These are phyloP conservation scores for Cronartium ribicola DNA, from an alignment of 1,284 basidiomycete genomes.

Conservation along the genomic window DNA sequence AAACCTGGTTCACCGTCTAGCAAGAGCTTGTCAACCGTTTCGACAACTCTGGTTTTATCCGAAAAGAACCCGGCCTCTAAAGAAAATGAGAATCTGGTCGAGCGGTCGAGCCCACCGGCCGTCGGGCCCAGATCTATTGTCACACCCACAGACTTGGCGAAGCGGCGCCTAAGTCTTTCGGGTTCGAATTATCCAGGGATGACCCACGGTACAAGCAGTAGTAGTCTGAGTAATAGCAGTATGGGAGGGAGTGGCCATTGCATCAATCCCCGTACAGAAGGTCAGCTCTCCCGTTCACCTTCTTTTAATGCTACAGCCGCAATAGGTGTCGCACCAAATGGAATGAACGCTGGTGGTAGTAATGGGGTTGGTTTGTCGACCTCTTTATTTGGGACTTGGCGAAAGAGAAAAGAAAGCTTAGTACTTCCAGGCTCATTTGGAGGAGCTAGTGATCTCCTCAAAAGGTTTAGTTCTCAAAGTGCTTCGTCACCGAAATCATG, in stretches of 20 bases:
- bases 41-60: conserved; percentile 23
- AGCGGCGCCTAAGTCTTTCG: conserved; percentile 24
- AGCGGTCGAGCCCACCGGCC: background rate
- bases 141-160: conserved; percentile 14
- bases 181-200: background rate
- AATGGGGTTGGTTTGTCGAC: background rate
- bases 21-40: conserved; percentile 27
- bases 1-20: conserved; percentile 12
- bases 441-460: conserved; percentile 29
- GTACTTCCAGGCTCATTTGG: conserved; percentile 7
- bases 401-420: conserved; percentile 22
- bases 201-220: background rate
- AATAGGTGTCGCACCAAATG: background rate
- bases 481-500: conserved; percentile 6
- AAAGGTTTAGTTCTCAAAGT: conserved; percentile 23
- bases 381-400: conserved; percentile 29
- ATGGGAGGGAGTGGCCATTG: conserved; percentile 5
- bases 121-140: background rate
- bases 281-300: background rate
- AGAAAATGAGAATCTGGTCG: background rate
- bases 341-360: background rate
- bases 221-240: conserved; percentile 19
- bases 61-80: conserved; percentile 13
- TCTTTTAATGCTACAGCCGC: background rate
- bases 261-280: background rate